Evolutionary conservation across 176 grass and related monocot species (phyloP).

Genomic region (Oryza coarctata): DNA sequence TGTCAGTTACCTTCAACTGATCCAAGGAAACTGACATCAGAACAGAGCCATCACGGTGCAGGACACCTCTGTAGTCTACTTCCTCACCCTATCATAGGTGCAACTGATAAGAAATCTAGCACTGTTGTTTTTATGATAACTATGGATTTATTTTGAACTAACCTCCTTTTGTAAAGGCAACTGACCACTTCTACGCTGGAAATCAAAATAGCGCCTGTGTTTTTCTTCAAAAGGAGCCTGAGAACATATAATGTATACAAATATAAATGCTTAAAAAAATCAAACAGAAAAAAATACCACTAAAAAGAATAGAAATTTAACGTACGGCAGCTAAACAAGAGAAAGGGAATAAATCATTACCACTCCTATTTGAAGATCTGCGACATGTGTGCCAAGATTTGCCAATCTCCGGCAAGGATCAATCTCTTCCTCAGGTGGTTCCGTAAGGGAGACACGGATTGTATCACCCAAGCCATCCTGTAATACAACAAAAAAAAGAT

Average conservation of each 20-base stretch:
- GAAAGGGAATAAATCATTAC: slow-evolving; percentile 43
- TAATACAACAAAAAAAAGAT: slow-evolving; percentile 37
- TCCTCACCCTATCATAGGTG: slow-evolving; percentile 62
- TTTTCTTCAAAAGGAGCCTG: slow-evolving; percentile 93
- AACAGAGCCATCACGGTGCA: slow-evolving; percentile 99
- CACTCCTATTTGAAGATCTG: slow-evolving; percentile 77
- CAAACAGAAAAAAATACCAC: slow-evolving; percentile 3
- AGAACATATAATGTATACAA: slow-evolving; percentile 22
- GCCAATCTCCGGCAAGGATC: slow-evolving; percentile 85
- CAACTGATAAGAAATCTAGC: slow-evolving; percentile 28
- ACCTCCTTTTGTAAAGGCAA: slow-evolving; percentile 97
- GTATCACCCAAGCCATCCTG: slow-evolving; percentile 98
- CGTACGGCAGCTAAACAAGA: neutral
- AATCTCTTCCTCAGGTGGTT: slow-evolving; percentile 94
- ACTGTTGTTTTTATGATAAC: slow-evolving; percentile 3
- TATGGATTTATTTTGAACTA: slow-evolving; percentile 27
- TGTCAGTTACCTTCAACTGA: slow-evolving; percentile 66
- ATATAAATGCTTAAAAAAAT: slow-evolving; percentile 11
- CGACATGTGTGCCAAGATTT: slow-evolving; percentile 74
- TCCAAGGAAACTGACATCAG: slow-evolving; percentile 95
- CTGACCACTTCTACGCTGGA: slow-evolving; percentile 92
- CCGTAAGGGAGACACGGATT: slow-evolving; percentile 94
- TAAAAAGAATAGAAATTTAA: slow-evolving; percentile 24
- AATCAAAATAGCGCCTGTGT: slow-evolving; percentile 91
- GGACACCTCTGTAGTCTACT: slow-evolving; percentile 92